Base-by-base conservation (phyloP, 73 alveolate genomes). In the Paramecium caudatum region DNA sequence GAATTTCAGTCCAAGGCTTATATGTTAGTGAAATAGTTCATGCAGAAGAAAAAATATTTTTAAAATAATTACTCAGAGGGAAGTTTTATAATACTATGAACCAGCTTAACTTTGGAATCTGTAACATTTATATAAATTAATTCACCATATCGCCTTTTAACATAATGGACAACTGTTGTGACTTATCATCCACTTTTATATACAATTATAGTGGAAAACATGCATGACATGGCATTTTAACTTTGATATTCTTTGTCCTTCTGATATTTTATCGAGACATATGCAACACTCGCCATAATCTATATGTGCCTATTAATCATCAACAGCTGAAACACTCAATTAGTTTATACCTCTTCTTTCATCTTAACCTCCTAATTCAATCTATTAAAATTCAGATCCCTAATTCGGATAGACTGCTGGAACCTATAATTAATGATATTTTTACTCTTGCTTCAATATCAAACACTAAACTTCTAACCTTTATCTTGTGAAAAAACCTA, bases 281-380 rank as follows among this genome's bases (percentile, higher is more conserved):
- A 55, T 27, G 30, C 80, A 55, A 23, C 80, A 55, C 12, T 55
- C 80, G 9, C 80, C 80, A 55, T 55, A 55, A 55, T 55, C 80
- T 55, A 27, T 12, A 12, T 16, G 30, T 0, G 80, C 80, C 10
- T 55, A 27, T n/a, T n/a, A n/a, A n/a, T n/a, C n/a, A n/a, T n/a
- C n/a, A n/a, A n/a, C n/a, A n/a, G n/a, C n/a, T n/a, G n/a, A n/a
- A n/a, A n/a, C n/a, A n/a, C n/a, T n/a, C n/a, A n/a, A n/a, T n/a
- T n/a, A n/a, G n/a, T n/a, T n/a, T n/a, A n/a, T n/a, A n/a, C n/a
- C n/a, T n/a, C n/a, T n/a, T n/a, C n/a, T n/a, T n/a, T n/a, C n/a
- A n/a, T n/a, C n/a, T n/a, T n/a, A n/a, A n/a, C n/a, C n/a, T n/a
- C n/a, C n/a, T n/a, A n/a, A n/a, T n/a, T n/a, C n/a, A n/a, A n/a